Conservation (phyloP, 371 early-diverging fungal genomes). For the Syncephalastrum sp. region DNA sequence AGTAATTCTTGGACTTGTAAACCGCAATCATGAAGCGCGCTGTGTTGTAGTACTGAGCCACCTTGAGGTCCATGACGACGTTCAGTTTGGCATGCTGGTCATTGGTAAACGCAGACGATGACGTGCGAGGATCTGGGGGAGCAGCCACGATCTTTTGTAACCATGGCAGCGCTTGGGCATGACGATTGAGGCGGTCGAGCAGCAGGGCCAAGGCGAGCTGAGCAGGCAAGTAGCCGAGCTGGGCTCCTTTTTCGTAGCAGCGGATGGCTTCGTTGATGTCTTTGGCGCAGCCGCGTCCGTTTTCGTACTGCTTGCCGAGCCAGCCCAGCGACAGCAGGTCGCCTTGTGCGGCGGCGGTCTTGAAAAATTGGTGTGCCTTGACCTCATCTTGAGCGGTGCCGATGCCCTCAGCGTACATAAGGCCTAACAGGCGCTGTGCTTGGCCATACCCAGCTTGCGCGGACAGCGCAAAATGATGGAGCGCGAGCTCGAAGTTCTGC, state of each 20-base stretch:
- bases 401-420: constrained; percentile 12
- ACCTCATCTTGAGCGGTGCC: constrained; percentile 3
- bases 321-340: constrained; percentile 18
- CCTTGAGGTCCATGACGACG: no score
- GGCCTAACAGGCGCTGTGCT: constrained; percentile 27
- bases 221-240: constrained; percentile 4
- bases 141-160: constrained; percentile 5
- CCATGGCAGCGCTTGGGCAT: constrained; percentile 9
- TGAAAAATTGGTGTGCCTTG: constrained; percentile 15
- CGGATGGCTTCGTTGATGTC: constrained; percentile 9
- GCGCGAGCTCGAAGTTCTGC: constrained; percentile 16
- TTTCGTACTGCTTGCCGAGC: constrained; percentile 22
- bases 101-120: no score
- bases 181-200: constrained; percentile 4
- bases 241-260: constrained; percentile 9
- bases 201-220: constrained; percentile 15
- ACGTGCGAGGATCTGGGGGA: no score
- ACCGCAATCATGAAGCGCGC: constrained; percentile 18
- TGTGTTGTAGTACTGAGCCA: no score
- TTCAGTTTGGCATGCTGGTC: constrained; percentile 7
- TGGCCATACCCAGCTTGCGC: constrained; percentile 22
- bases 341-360: constrained; percentile 22
- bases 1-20: constrained; percentile 16
- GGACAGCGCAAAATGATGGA: constrained; percentile 20
- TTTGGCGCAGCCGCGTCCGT: constrained; percentile 17